Evolutionary conservation across 208 protist species (phyloP).

Genomic region (Novymonas esmeraldas): DNA sequence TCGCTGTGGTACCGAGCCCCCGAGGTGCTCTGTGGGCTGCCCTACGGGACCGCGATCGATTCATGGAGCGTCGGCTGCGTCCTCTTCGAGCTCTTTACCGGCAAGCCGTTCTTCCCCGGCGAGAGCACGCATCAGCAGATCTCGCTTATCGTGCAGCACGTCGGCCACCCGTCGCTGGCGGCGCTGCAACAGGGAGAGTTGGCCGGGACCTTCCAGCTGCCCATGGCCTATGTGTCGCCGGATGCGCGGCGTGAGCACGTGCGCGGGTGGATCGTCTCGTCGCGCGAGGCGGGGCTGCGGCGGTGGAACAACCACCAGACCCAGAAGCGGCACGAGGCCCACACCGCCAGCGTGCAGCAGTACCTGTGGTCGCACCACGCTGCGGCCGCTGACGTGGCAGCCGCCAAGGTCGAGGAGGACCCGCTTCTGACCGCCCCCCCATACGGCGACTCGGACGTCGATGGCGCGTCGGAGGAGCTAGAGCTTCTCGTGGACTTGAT

Average conservation of each 20-base stretch:
- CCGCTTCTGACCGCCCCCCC: conserved; percentile 24
- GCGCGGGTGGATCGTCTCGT: conserved; percentile 28
- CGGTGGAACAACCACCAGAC: conserved; percentile 32
- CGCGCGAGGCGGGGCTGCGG: conserved; percentile 29
- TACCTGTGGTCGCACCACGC: background rate
- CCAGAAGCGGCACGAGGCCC: conserved; percentile 26
- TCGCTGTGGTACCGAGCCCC: conserved; percentile 93
- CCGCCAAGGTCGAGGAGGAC: conserved; percentile 21
- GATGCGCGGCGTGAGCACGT: conserved; percentile 28
- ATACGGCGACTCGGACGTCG: conserved; percentile 26
- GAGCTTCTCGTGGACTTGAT: conserved; percentile 69
- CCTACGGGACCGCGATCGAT: conserved; percentile 93
- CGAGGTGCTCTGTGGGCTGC: conserved; percentile 90
- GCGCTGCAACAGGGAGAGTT: conserved; percentile 65
- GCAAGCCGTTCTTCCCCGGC: conserved; percentile 94
- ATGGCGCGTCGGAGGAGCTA: conserved; percentile 39
- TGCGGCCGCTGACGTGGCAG: conserved; percentile 1
- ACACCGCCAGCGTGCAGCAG: conserved; percentile 15
- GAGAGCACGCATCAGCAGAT: conserved; percentile 91
- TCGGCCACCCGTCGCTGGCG: conserved; percentile 81
- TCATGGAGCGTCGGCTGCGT: conserved; percentile 94
- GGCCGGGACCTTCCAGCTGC: conserved; percentile 39
- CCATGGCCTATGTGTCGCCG: conserved; percentile 19
- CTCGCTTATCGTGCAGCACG: conserved; percentile 86
- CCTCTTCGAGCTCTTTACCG: conserved; percentile 91